Evolutionary conservation across 345 rosid species (phyloP), one percentile per base, ranked within the genome.

Genomic region (Microthlaspi erraticum): DNA sequence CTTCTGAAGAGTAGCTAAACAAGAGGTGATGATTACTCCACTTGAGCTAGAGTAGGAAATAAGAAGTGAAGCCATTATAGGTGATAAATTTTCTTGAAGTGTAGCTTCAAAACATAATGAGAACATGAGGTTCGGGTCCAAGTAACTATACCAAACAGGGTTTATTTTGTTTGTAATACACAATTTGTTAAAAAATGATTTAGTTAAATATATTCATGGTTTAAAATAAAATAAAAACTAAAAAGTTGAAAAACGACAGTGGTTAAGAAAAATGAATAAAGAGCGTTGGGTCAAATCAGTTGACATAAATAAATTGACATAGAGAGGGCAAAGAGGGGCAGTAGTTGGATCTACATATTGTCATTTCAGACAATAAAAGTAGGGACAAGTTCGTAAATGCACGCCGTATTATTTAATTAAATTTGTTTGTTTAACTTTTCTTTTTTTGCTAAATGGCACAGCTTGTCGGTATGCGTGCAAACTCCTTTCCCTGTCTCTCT

Each of bases 391-490:
- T 59, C 36, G 57, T 52, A 52, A 59, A 39, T 59, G 19, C 19
- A 0, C 48, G 49, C 64, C 58, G 36, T 49, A 64, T 64, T 36
- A 34, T 39, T 39, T 7, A 39, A 11, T 39, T 39, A 39, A 36
- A 11, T 4, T 39, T 0, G 0, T 10, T 10, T 38, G 1, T 38
- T 38, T 38, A 10, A 39, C 62, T 66, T 74, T 66, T 59, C 54
- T 58, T 65, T 59, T 59, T 78, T 62, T 64, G 69, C 72, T 74
- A 63, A 77, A 77, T 75, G 68, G 49, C 73, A 68, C 73, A 74
- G 68, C 71, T 84, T 86, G 91, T 88, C 90, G 90, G 87, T 50
- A 58, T 85, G 90, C 88, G 94, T 90, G 87, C 86, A 79, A 79
- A 75, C 53, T 73, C 78, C 82, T 74, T 48, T 43, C 52, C 10